These are phyloP conservation scores for Phytopythium chamaehyphon DNA, from an alignment of 352 stramenopile species.

Conservation along the genomic window DNA sequence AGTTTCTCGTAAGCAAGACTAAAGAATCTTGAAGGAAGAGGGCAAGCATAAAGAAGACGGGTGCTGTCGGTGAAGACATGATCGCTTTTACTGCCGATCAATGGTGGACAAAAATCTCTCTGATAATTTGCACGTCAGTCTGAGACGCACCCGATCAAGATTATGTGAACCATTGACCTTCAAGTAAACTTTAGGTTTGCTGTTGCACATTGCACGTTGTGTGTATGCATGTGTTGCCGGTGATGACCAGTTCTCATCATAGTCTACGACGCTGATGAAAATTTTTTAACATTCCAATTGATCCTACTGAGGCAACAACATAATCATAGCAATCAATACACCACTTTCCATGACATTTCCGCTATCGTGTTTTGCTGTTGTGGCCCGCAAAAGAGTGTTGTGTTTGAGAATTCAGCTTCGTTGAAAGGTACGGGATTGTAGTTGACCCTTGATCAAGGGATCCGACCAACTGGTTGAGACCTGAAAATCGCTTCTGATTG, in stretches of 20 bases:
- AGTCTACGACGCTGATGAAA: conserved; percentile 67
- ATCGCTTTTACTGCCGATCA: conserved; percentile 42
- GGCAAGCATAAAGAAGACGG: conserved; percentile 1
- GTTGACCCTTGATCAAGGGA: conserved; percentile 18
- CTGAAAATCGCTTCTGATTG: conserved; percentile 43
- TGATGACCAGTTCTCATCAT: conserved; percentile 76
- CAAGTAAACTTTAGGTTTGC: not conserved
- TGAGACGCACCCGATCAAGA: conserved; percentile 42
- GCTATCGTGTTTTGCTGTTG: conserved; percentile 5
- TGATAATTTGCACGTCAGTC: conserved; percentile 89
- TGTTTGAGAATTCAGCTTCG: conserved; percentile 11
- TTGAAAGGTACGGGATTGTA: conserved; percentile 29
- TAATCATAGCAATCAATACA: conserved; percentile 6
- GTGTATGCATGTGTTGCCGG: conserved; percentile 21
- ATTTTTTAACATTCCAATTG: conserved; percentile 81
- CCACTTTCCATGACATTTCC: not conserved
- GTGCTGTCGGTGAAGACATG: conserved; percentile 48
- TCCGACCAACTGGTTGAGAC: conserved; percentile 15
- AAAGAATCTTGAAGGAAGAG: conserved; percentile 3
- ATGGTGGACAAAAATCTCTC: conserved; percentile 61
- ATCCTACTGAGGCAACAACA: conserved; percentile 70
- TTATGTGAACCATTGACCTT: not conserved
- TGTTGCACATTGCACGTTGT: conserved; percentile 19
- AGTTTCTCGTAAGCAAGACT: conserved; percentile 14
- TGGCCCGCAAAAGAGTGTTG: conserved; percentile 5